Percentiles rank a stretch among this genome's conserved stretches.
Evolutionary conservation across 2,329 filamentous ascomycete species (phyloP).

Genomic region (Colletotrichum somersetense): DNA sequence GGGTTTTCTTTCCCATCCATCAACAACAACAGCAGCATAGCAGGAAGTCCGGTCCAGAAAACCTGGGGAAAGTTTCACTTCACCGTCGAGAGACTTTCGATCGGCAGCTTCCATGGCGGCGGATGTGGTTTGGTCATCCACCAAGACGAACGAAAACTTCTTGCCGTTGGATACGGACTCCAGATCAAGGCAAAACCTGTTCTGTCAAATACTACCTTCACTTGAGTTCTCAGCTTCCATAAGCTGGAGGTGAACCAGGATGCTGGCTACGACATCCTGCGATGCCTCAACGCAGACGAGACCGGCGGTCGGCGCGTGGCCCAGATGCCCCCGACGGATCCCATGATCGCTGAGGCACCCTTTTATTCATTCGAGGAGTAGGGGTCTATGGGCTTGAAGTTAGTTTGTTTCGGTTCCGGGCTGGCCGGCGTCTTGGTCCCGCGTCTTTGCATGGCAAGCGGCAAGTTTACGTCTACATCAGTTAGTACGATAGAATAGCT

Average conservation of each 20-base stretch:
- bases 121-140: background rate
- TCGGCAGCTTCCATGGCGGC: background rate
- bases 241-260: background rate
- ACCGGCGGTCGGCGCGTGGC: background rate
- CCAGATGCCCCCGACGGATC: background rate
- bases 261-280: background rate
- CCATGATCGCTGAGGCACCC: background rate
- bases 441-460: background rate
- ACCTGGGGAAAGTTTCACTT: background rate
- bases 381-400: background rate
- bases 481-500: background rate
- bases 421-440: background rate
- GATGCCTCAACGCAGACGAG: background rate
- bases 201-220: background rate
- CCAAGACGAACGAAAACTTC: background rate
- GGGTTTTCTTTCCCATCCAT: background rate
- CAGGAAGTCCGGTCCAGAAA: too few relatives aligned
- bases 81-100: background rate
- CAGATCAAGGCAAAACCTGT: background rate
- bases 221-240: background rate
- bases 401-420: background rate
- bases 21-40: background rate
- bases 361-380: background rate
- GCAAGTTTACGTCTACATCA: background rate
- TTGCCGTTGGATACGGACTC: background rate